Conservation (phyloP, 75 land plant genomes). For the Picea sitchensis region DNA sequence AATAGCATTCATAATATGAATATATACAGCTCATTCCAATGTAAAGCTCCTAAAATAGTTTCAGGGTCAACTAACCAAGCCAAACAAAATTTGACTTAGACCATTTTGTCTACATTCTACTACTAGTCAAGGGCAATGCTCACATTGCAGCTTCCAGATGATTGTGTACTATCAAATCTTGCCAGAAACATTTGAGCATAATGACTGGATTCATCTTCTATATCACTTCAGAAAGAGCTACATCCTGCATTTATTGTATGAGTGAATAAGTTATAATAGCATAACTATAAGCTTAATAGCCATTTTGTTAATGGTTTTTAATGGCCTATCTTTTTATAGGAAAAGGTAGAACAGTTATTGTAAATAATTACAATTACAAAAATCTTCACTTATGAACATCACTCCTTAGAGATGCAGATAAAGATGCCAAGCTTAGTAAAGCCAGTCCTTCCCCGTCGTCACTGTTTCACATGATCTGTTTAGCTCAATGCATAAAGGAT, state of each 20-base stretch:
- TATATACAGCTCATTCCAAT: neutral
- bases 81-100: neutral
- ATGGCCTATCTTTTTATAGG: neutral
- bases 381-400: neutral
- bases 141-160: too few species aligned
- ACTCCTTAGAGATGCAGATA: neutral
- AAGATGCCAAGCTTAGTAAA: neutral
- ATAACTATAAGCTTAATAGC: neutral
- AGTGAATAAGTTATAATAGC: neutral
- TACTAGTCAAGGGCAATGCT: neutral
- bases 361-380: neutral
- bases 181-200: neutral
- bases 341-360: neutral
- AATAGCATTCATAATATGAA: neutral
- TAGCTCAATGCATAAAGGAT: slow-evolving; percentile 3
- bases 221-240: neutral
- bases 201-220: neutral
- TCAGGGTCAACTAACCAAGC: neutral
- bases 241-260: neutral
- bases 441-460: neutral
- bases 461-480: slow-evolving; percentile 7
- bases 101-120: neutral
- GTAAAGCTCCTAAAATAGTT: neutral
- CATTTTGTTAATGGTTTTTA: neutral
- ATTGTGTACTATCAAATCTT: neutral